Percentiles rank a stretch among this genome's conserved stretches.
Conservation (phyloP, 2,329 filamentous ascomycete genomes). For the Aureobasidium sp. region DNA sequence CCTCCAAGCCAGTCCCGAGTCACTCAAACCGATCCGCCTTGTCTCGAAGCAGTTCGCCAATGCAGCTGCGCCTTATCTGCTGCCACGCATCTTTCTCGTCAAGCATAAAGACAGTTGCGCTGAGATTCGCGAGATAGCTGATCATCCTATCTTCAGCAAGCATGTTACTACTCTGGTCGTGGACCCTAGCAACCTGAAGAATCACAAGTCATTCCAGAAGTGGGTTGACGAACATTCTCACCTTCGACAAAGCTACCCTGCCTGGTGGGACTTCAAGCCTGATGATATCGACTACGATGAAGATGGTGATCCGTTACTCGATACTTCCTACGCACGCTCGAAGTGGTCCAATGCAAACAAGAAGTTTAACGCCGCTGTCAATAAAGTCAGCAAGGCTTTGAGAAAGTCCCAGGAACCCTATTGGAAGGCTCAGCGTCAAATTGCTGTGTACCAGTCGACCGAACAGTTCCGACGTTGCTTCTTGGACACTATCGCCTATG, state of each 20-base stretch:
- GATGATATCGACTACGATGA: background rate
- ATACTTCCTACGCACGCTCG: background rate
- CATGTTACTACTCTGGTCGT: background rate
- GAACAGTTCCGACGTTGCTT: background rate
- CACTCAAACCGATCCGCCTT: background rate
- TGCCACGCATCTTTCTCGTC: constrained; percentile 6
- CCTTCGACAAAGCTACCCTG: background rate
- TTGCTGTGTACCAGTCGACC: background rate
- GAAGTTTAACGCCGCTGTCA: background rate
- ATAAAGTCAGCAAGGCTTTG: background rate
- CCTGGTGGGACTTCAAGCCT: background rate
- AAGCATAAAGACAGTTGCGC: background rate
- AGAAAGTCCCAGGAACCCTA: background rate
- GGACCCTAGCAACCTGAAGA: background rate
- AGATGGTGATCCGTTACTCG: background rate
- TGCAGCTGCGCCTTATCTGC: background rate
- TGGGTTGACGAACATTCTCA: background rate
- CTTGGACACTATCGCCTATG: background rate
- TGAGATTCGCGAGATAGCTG: background rate
- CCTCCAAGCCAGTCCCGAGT: background rate
- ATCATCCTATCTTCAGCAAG: constrained; percentile 4
- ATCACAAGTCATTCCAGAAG: background rate
- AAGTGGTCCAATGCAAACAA: background rate
- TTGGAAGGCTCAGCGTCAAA: background rate
- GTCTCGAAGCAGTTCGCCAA: background rate